Evolutionary conservation across 192 early-diverging fungal species (phyloP).

Genomic region (Linnemannia exigua): DNA sequence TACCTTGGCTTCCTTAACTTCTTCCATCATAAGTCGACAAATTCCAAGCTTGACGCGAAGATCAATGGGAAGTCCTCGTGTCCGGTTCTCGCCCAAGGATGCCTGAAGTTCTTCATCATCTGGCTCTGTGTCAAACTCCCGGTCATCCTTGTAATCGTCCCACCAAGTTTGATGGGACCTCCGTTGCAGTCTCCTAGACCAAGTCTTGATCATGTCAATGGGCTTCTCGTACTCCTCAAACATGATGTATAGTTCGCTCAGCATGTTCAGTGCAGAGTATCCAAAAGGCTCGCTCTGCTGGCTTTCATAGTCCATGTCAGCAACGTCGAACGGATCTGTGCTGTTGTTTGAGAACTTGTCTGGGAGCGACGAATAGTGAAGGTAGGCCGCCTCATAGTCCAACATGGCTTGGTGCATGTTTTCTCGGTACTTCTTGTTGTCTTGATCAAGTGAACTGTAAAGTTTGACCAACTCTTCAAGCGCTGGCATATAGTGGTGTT

Average conservation of each 20-base stretch:
- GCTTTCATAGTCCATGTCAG: slow-evolving; percentile 56
- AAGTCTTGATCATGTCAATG: slow-evolving; percentile 77
- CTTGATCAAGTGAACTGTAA: slow-evolving; percentile 50
- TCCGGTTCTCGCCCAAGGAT: slow-evolving; percentile 40
- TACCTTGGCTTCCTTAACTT: slow-evolving; percentile 78
- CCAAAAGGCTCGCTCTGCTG: slow-evolving; percentile 67
- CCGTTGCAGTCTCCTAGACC: slow-evolving; percentile 77
- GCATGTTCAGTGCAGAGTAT: slow-evolving; percentile 89
- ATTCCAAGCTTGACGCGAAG: slow-evolving; percentile 90
- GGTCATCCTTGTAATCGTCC: slow-evolving; percentile 71
- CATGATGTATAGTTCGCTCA: slow-evolving; percentile 89
- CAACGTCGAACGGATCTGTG: slow-evolving; percentile 53
- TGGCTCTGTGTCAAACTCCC: slow-evolving; percentile 70
- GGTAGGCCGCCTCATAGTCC: slow-evolving; percentile 67
- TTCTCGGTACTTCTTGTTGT: slow-evolving; percentile 42
- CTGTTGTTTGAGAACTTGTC: slow-evolving; percentile 42
- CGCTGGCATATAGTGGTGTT: slow-evolving; percentile 48
- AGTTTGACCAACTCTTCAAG: slow-evolving; percentile 43
- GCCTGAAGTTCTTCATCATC: slow-evolving; percentile 44
- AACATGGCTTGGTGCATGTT: slow-evolving; percentile 74
- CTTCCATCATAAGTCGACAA: slow-evolving; percentile 78
- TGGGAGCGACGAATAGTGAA: slow-evolving; percentile 48
- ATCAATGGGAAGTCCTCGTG: slow-evolving; percentile 80
- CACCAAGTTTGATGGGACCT: slow-evolving; percentile 76
- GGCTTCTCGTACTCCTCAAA: slow-evolving; percentile 82